Evolutionary conservation across 2,329 filamentous ascomycete genomes (phyloP).

Genomic region (Penicillium palitans): DNA sequence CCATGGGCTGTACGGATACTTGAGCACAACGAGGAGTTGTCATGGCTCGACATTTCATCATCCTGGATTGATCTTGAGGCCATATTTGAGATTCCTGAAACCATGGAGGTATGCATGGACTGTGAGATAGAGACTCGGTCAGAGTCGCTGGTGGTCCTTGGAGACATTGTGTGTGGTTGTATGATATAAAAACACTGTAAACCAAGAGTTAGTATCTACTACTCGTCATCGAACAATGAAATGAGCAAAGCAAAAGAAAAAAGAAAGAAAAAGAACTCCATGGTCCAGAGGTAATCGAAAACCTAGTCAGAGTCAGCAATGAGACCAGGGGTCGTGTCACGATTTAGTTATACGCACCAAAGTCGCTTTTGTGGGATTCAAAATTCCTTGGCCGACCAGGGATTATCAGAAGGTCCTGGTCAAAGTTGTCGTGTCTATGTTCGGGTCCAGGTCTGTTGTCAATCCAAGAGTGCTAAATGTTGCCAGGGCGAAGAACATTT

Average conservation of each 20-base stretch:
- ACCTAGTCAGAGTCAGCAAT: conserved; percentile 16
- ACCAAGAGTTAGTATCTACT: conserved; percentile 37
- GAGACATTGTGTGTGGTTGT: conserved; percentile 39
- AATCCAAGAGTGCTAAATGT: conserved; percentile 5
- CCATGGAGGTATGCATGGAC: conserved; percentile 37
- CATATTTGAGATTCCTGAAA: conserved; percentile 42
- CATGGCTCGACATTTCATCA: conserved; percentile 46
- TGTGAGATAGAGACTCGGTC: conserved; percentile 41
- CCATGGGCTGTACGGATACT: conserved; percentile 38
- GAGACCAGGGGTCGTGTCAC: not conserved
- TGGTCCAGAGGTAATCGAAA: conserved; percentile 18
- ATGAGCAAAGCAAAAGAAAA: conserved; percentile 16
- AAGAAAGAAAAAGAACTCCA: conserved; percentile 15
- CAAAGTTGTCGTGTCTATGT: conserved; percentile 4
- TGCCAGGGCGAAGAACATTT: not conserved
- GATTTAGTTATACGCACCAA: conserved; percentile 18
- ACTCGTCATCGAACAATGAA: conserved; percentile 14
- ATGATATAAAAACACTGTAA: conserved; percentile 32
- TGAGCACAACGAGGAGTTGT: conserved; percentile 45
- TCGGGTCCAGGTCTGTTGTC: conserved; percentile 11
- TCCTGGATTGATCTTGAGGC: conserved; percentile 43
- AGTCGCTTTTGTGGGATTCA: not conserved
- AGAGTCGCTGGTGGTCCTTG: conserved; percentile 39
- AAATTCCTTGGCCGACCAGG: conserved; percentile 8
- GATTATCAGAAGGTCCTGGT: conserved; percentile 9